phyloP scores from a whole-genome alignment of 306 rosid species.

The Hippophae tibetana region DNA sequence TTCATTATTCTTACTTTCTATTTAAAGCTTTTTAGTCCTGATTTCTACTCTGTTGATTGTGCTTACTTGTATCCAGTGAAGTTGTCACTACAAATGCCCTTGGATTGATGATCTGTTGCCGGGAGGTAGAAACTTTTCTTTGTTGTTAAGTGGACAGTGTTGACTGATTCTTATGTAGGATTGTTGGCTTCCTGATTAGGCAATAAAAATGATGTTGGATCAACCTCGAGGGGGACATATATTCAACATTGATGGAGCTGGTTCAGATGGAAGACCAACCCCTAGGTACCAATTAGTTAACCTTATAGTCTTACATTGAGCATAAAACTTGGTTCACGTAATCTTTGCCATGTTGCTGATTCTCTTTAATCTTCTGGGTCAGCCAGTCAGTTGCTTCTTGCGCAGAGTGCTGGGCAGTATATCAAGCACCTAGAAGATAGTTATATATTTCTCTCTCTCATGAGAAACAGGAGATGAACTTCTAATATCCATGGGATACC shows the following conservation, averaged over 20 bases:
- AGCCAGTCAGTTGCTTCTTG: too few relatives aligned
- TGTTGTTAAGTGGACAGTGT: slow-evolving; percentile 11
- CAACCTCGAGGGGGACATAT: slow-evolving; percentile 91
- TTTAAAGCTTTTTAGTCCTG: not conserved
- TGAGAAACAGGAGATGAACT: too few relatives aligned
- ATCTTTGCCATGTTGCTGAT: slow-evolving; percentile 6
- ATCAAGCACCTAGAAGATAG: too few relatives aligned
- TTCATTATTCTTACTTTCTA: not conserved
- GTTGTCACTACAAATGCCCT: slow-evolving; percentile 89
- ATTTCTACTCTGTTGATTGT: slow-evolving; percentile 1
- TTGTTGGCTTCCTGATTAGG: slow-evolving; percentile 42
- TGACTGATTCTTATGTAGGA: slow-evolving; percentile 18
- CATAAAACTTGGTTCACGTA: not conserved
- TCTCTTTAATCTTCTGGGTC: too few relatives aligned
- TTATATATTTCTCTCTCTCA: too few relatives aligned
- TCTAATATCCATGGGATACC: too few relatives aligned
- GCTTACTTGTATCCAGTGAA: slow-evolving; percentile 53
- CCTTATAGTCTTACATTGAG: not conserved
- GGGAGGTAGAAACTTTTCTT: slow-evolving; percentile 58
- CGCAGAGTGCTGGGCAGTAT: too few relatives aligned
- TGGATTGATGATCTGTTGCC: slow-evolving; percentile 95
- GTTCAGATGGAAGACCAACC: slow-evolving; percentile 97
- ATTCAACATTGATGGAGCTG: slow-evolving; percentile 96
- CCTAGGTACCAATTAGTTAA: slow-evolving; percentile 56
- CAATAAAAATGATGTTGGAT: slow-evolving; percentile 79